Evolutionary conservation across 2,329 filamentous ascomycete genomes (phyloP).

Genomic region (Alternaria alternata): DNA sequence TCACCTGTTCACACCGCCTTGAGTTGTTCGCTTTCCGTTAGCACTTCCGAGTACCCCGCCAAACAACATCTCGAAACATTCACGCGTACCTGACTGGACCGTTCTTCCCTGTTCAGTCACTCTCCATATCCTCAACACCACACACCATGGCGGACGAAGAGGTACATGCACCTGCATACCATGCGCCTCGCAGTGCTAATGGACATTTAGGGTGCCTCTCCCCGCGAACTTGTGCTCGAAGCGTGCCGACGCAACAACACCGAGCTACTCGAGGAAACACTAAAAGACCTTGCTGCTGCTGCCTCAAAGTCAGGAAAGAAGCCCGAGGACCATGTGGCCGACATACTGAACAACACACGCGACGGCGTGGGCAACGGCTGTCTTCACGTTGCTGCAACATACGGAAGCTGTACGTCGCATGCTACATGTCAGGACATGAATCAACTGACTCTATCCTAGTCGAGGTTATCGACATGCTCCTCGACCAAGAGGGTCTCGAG

Average conservation of each 20-base stretch:
- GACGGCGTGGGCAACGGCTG: constrained; percentile 88
- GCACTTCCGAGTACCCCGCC: constrained; percentile 21
- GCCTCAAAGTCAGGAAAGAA: constrained; percentile 60
- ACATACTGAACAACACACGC: constrained; percentile 83
- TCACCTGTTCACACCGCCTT: constrained; percentile 13
- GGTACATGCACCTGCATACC: constrained; percentile 22
- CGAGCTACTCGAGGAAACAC: constrained; percentile 79
- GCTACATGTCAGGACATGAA: not conserved
- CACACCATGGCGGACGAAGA: constrained; percentile 49
- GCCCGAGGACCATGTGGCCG: constrained; percentile 69
- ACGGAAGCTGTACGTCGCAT: constrained; percentile 74
- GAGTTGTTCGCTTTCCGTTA: constrained; percentile 16
- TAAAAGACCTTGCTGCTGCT: constrained; percentile 61
- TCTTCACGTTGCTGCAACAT: constrained; percentile 85
- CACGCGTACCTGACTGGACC: constrained; percentile 10
- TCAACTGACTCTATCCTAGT: constrained; percentile 56
- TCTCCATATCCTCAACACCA: constrained; percentile 4
- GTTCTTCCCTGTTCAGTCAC: constrained; percentile 4
- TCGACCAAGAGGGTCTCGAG: constrained; percentile 85
- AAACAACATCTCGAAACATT: constrained; percentile 16
- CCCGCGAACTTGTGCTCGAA: constrained; percentile 86
- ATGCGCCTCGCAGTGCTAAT: constrained; percentile 18
- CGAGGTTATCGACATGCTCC: constrained; percentile 81
- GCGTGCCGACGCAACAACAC: constrained; percentile 93
- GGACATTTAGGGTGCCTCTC: constrained; percentile 75